A percentile compares a stretch with the other conserved stretches of the same genome.
These are phyloP conservation scores for Podaxis sp. DNA, from an alignment of 768 basidiomycete genomes.

Conservation along the genomic window DNA sequence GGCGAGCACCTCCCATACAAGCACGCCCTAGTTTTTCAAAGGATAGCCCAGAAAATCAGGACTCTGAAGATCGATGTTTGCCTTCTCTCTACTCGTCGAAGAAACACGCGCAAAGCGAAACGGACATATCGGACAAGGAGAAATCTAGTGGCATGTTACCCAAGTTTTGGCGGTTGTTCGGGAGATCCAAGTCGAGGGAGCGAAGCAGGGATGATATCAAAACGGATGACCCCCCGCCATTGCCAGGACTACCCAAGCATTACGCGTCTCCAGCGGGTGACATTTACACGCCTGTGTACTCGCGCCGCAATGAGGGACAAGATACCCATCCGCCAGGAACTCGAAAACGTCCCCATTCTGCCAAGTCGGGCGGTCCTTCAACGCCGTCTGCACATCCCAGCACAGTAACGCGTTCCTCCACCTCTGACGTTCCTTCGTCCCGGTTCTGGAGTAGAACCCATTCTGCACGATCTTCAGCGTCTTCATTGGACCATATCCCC, in stretches of 20 bases:
- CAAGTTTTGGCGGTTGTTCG: slow-evolving; percentile 5
- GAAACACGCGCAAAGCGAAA: slow-evolving; percentile 8
- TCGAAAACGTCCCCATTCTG: neutral
- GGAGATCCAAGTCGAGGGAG: slow-evolving; percentile 4
- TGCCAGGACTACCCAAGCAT: slow-evolving; percentile 5
- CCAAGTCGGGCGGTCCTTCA: neutral
- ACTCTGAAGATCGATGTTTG: neutral
- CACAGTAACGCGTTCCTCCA: slow-evolving; percentile 54
- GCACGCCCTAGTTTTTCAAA: neutral
- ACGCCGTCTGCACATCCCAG: slow-evolving; percentile 29
- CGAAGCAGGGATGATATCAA: neutral
- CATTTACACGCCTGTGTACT: slow-evolving; percentile 2
- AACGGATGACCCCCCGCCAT: slow-evolving; percentile 1
- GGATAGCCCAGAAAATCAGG: neutral
- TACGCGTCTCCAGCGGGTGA: neutral
- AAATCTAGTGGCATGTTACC: neutral
- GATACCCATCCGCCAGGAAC: neutral
- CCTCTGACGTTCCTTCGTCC: slow-evolving; percentile 49
- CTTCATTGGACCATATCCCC: slow-evolving; percentile 45
- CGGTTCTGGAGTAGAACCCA: slow-evolving; percentile 43
- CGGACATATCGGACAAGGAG: neutral
- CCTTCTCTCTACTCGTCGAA: neutral
- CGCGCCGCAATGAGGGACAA: neutral
- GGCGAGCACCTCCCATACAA: neutral
- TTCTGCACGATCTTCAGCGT: slow-evolving; percentile 49